These are phyloP conservation scores for Jatropha podagrica DNA, from an alignment of 441 rosid species.

Conservation along the genomic window DNA sequence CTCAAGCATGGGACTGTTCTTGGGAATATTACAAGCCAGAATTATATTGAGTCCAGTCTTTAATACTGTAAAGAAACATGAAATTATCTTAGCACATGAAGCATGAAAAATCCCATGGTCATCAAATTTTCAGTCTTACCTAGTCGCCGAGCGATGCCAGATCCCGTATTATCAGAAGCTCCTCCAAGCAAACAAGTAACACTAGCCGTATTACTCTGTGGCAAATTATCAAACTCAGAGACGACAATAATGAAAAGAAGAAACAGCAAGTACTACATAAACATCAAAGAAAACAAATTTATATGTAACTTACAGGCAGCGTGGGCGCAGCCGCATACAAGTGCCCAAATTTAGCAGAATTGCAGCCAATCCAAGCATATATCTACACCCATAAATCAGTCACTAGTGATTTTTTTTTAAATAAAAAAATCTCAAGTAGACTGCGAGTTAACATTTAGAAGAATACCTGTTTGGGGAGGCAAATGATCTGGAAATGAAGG, in stretches of 20 bases:
- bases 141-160: constrained; percentile 83
- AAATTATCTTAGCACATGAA: background rate
- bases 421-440: background rate
- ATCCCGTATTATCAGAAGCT: constrained; percentile 78
- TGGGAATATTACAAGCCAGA: constrained; percentile 82
- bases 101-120: background rate
- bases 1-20: constrained; percentile 82
- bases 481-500: constrained; percentile 72
- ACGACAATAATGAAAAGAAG: background rate
- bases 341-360: constrained; percentile 69
- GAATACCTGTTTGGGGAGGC: constrained; percentile 65
- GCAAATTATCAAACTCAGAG: constrained; percentile 9
- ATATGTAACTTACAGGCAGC: constrained; percentile 48
- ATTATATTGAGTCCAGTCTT: constrained; percentile 79
- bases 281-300: background rate
- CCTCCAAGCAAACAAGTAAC: constrained; percentile 80
- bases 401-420: too few relatives aligned
- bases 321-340: constrained; percentile 85
- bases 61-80: constrained; percentile 48
- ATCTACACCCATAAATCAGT: constrained; percentile 35
- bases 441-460: background rate
- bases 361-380: constrained; percentile 82
- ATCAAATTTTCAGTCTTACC: constrained; percentile 37
- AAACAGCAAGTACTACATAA: background rate
- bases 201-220: constrained; percentile 62